Conservation (phyloP, 768 basidiomycete genomes). For the Pisolithus albus region DNA sequence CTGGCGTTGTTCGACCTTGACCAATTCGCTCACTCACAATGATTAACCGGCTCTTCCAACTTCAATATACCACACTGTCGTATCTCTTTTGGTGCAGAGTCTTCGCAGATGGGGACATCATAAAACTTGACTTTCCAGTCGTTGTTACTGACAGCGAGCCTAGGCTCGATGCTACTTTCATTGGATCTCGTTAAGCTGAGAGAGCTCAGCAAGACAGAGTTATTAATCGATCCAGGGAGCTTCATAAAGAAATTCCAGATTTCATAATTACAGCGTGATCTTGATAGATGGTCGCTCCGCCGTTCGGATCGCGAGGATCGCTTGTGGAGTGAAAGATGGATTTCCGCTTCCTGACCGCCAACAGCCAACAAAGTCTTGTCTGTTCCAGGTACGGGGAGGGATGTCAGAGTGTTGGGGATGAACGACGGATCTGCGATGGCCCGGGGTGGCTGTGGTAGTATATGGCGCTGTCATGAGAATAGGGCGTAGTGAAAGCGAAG, state of each 20-base stretch:
- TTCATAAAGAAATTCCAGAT: conserved; percentile 51
- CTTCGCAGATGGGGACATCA: conserved; percentile 54
- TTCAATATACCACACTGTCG: conserved; percentile 46
- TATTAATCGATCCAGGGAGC: conserved; percentile 72
- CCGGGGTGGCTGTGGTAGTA: conserved; percentile 35
- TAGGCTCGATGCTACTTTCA: conserved; percentile 63
- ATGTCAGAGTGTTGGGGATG: conserved; percentile 56
- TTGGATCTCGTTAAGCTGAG: conserved; percentile 53
- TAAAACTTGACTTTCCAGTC: conserved; percentile 78
- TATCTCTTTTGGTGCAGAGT: conserved; percentile 35
- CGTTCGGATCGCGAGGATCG: conserved; percentile 19
- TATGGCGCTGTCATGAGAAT: conserved; percentile 10
- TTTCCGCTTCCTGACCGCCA: conserved; percentile 67
- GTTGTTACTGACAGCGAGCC: conserved; percentile 82
- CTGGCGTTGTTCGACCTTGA: conserved; percentile 1
- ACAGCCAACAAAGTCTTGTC: conserved; percentile 63
- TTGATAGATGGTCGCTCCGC: conserved; percentile 10
- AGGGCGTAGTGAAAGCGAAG: conserved; percentile 7
- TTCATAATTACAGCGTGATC: conserved; percentile 5
- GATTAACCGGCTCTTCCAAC: conserved; percentile 71
- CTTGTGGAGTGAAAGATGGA: conserved; percentile 53
- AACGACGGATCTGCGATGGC: conserved; percentile 50
- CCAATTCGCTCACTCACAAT: conserved; percentile 46
- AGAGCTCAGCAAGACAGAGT: conserved; percentile 64
- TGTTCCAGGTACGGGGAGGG: conserved; percentile 44